phyloP scores from a whole-genome alignment of 2,329 filamentous ascomycete genomes.

The Ceratocystiopsis brevicomis region DNA sequence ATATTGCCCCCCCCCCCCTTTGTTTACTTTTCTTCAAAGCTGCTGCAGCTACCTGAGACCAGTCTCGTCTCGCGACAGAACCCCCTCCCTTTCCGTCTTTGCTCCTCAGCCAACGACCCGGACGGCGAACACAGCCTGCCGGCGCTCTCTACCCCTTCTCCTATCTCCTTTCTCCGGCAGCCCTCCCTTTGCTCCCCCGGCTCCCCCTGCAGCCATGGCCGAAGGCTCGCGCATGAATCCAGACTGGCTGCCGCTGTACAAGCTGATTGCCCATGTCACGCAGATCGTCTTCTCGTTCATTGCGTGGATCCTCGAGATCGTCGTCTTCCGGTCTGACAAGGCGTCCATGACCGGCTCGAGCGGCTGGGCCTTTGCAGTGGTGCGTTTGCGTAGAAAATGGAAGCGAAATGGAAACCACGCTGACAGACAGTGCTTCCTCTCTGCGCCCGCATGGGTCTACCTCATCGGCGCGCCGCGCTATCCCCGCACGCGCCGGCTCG shows the following conservation, averaged over 20 bases:
- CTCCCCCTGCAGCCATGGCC: constrained; percentile 17
- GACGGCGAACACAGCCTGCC: not conserved
- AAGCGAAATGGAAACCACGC: no score
- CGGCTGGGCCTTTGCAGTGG: constrained; percentile 45
- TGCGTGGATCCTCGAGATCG: constrained; percentile 39
- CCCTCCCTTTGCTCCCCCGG: no score
- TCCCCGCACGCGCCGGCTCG: constrained; percentile 39
- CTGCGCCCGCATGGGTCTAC: constrained; percentile 44
- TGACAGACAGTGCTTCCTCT: constrained; percentile 38
- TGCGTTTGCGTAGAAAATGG: constrained; percentile 18
- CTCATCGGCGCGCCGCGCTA: constrained; percentile 46
- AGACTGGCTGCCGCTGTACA: constrained; percentile 33
- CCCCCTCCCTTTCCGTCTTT: no score
- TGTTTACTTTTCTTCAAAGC: not conserved
- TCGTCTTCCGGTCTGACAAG: constrained; percentile 31
- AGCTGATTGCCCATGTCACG: constrained; percentile 35
- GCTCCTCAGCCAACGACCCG: no score
- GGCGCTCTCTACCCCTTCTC: not conserved
- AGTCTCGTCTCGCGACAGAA: no score
- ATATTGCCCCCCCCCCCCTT: not conserved
- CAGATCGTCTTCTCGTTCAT: constrained; percentile 37
- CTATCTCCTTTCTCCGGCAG: not conserved
- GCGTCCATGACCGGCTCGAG: constrained; percentile 35
- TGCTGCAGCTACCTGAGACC: not conserved
- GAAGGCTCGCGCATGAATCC: constrained; percentile 32